Evolutionary conservation across 1,284 basidiomycete genomes (phyloP).

Genomic region (Porogramme epimiltina): DNA sequence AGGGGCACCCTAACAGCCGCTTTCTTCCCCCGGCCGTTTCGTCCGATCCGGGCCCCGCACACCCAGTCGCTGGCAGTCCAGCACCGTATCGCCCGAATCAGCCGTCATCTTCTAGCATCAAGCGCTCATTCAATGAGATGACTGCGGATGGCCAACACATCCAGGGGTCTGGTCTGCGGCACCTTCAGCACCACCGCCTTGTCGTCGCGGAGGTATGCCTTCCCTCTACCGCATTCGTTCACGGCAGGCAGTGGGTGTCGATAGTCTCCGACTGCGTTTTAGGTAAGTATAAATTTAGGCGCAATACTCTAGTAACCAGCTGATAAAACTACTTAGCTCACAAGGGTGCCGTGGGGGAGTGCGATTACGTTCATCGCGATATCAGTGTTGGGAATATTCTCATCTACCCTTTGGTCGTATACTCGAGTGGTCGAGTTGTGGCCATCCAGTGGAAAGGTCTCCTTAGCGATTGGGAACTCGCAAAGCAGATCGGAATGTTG

Average conservation of each 20-base stretch:
- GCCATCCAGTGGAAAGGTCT: conserved; percentile 2
- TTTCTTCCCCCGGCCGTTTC: too few species aligned
- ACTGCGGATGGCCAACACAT: neutral
- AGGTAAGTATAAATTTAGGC: neutral
- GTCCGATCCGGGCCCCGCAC: too few species aligned
- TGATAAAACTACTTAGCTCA: conserved; percentile 1
- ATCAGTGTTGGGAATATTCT: conserved; percentile 4
- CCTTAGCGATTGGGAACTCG: conserved; percentile 15
- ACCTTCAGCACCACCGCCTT: conserved; percentile 9
- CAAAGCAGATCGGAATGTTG: neutral
- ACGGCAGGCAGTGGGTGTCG: neutral
- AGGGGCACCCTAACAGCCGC: too few species aligned
- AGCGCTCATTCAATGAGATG: neutral
- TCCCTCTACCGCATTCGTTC: neutral
- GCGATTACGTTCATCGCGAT: conserved; percentile 8
- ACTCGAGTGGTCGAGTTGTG: neutral
- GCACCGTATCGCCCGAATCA: neutral
- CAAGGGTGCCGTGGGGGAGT: neutral
- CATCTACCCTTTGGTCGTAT: neutral
- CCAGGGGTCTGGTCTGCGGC: conserved; percentile 1
- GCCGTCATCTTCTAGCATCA: neutral
- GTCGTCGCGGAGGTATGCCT: conserved; percentile 13
- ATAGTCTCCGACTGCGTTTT: conserved; percentile 1
- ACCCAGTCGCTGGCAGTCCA: too few species aligned
- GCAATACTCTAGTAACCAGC: neutral